Conservation (phyloP, 1,284 basidiomycete species). For the Leucoagaricus sp. region DNA sequence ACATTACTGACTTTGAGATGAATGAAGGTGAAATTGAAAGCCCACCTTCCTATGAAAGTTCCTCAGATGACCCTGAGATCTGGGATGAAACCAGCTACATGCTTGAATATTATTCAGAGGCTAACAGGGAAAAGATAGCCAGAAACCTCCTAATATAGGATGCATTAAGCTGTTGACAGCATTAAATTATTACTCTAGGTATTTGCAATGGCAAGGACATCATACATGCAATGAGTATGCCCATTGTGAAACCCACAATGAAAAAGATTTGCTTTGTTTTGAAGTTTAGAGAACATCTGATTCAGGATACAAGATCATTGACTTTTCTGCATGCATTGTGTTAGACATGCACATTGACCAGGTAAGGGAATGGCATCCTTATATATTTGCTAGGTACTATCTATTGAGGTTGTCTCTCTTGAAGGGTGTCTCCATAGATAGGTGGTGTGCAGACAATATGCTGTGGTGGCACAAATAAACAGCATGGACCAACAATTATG, state of each 20-base stretch:
- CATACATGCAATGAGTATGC: too few relatives aligned
- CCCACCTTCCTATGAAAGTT: too few relatives aligned
- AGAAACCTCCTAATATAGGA: background rate
- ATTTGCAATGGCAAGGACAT: background rate
- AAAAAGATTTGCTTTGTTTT: background rate
- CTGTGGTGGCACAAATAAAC: background rate
- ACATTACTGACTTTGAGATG: too few relatives aligned
- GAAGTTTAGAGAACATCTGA: background rate
- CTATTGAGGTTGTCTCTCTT: background rate
- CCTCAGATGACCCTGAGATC: too few relatives aligned
- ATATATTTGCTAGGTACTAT: background rate
- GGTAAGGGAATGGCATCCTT: background rate
- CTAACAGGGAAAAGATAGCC: background rate
- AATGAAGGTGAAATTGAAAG: too few relatives aligned
- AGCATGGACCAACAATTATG: background rate
- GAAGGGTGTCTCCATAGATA: background rate
- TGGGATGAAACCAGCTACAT: background rate
- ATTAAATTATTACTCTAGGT: background rate
- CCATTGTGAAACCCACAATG: too few relatives aligned
- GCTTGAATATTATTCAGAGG: background rate
- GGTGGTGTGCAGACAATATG: background rate
- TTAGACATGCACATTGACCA: background rate
- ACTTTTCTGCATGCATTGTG: background rate
- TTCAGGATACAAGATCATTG: background rate
- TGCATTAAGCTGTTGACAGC: background rate